A percentile compares a stretch with the other conserved stretches of the same genome.
Evolutionary conservation across 129 eudicot genomes (phyloP).

Genomic region (Kitagawia praeruptora): DNA sequence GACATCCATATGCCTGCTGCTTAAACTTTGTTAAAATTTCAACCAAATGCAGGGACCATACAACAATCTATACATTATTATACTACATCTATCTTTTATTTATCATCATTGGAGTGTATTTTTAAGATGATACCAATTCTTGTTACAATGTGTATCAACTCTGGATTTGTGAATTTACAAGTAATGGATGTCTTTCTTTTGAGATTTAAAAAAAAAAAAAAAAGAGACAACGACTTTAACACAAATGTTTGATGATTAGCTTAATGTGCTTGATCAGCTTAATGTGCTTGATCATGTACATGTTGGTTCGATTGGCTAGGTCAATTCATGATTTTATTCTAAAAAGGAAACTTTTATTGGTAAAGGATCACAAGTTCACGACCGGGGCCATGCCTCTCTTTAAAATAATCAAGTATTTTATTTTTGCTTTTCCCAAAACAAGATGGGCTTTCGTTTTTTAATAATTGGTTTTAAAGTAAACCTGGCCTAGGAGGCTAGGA

Average conservation of each 20-base stretch:
- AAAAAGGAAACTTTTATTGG: too few relatives aligned
- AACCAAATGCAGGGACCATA: constrained; percentile 4
- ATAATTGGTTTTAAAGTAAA: too few relatives aligned
- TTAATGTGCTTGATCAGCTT: too few relatives aligned
- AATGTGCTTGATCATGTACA: neutral
- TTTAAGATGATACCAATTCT: neutral
- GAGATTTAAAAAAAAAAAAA: too few relatives aligned
- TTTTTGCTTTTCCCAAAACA: too few relatives aligned
- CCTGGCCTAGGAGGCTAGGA: too few relatives aligned
- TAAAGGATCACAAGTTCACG: too few relatives aligned
- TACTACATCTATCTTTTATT: neutral
- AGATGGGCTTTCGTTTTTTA: neutral
- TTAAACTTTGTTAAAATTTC: neutral
- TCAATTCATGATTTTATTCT: neutral
- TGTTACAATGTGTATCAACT: too few relatives aligned
- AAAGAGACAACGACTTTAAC: neutral
- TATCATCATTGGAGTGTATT: neutral
- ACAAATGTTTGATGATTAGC: neutral
- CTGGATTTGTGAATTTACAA: too few relatives aligned
- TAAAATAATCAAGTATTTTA: too few relatives aligned
- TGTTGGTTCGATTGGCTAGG: neutral
- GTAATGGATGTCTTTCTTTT: too few relatives aligned
- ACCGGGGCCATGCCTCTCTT: too few relatives aligned
- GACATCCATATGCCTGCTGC: constrained; percentile 18
- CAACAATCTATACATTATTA: neutral